Percentiles rank a stretch among this genome's conserved stretches.
Evolutionary conservation across 129 eudicot species (phyloP).

Genomic region (Escallonia rubra): DNA sequence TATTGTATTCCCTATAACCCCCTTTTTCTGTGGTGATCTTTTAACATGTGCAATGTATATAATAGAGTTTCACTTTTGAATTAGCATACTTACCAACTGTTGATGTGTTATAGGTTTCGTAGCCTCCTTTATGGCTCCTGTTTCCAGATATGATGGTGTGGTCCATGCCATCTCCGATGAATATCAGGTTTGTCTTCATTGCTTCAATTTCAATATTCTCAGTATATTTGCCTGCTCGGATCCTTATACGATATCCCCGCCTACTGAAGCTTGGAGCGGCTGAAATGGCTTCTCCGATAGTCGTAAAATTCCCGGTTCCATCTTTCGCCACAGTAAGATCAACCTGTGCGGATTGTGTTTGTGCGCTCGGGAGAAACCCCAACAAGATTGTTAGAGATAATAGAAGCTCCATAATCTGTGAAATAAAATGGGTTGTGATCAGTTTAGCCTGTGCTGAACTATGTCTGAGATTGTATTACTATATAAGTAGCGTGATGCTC

Average conservation of each 20-base stretch:
- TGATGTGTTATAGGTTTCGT: conserved; percentile 3
- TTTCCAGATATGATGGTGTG: conserved; percentile 1
- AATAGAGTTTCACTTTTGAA: too few species aligned
- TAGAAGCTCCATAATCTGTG: too few species aligned
- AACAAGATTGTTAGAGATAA: too few species aligned
- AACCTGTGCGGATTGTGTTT: not conserved
- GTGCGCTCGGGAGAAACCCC: too few species aligned
- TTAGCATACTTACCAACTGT: conserved; percentile 4
- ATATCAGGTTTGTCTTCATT: conserved; percentile 6
- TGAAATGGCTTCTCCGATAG: not conserved
- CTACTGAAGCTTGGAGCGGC: conserved; percentile 6
- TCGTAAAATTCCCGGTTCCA: conserved; percentile 8
- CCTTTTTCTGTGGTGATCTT: too few species aligned
- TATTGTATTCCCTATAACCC: not conserved
- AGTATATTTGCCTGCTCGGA: not conserved
- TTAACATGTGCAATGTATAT: too few species aligned
- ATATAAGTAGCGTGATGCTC: too few species aligned
- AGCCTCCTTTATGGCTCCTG: not conserved
- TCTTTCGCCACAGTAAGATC: conserved; percentile 6
- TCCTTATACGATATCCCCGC: not conserved
- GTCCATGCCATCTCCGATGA: conserved; percentile 13
- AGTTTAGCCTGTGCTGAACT: too few species aligned
- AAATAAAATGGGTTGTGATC: too few species aligned
- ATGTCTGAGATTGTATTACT: too few species aligned
- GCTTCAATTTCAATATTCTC: not conserved